Evolutionary conservation across 139 green algal genomes (phyloP), one percentile per base, ranked within the genome.

Genomic region (Zygnema cylindricum): DNA sequence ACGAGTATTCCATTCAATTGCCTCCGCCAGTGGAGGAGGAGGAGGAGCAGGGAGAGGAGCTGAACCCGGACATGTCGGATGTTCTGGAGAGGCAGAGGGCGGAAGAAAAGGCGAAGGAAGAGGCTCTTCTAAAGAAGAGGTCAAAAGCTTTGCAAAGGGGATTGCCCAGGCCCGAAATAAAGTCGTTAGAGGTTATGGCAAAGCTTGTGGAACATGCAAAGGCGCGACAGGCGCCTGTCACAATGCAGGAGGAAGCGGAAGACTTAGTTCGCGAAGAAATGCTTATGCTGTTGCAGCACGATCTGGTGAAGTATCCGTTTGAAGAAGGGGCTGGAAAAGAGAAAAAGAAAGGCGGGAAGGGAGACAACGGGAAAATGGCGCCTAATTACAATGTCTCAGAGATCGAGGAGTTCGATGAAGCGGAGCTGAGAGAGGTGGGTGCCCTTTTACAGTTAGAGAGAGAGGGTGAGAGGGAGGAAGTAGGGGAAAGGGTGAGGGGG

Each of bases 21-120:
- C 96, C 95, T 2, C 94, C 96, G 76, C 43, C 94, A 77, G 69
- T 87, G n/a, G 88, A 88, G 43, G 91, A 89, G 33, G 86, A 93
- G 41, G 42, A 38, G 43, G 39, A 54, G 2, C 87, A 82, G 1
- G 88, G 82, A 38, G 76, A 88, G 42, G 69, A 39, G 30, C 85
- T 96, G 79, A 95, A 96, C 91, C 95, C 97, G 90, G 96, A 98
- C 82, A 95, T 94, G 2, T 96, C 94, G 1, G 96, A 98, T 42
- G 82, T 91, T 1, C 90, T 93, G 55, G 92, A 85, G 23, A 91
- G 94, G 25, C 85, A 84, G 73, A 85, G 89, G 38, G 92, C 91
- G 1, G 94, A 78, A 55, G 84, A 87, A 41, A 92, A 91, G 3
- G 94, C 93, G 63, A 88, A 82, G 32, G 95, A 93, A 83, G 95